These are phyloP conservation scores for Lomentospora prolificans DNA, from an alignment of 2,329 filamentous ascomycete species.

Conservation along the genomic window DNA sequence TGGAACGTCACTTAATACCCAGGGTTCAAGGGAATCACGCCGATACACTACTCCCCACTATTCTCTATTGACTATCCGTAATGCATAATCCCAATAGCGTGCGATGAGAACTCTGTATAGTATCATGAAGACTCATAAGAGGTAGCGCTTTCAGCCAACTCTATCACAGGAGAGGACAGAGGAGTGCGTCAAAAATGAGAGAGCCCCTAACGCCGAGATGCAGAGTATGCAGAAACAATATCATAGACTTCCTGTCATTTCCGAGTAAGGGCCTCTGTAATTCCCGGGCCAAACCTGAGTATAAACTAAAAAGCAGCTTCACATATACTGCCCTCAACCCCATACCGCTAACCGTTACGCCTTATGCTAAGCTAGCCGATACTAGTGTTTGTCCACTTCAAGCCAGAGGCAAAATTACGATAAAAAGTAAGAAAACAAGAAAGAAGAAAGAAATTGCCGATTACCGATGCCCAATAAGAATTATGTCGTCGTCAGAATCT, in stretches of 20 bases:
- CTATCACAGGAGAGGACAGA: neutral
- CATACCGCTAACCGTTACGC: neutral
- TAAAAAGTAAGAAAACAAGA: neutral
- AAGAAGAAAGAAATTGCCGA: neutral
- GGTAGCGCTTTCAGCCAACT: neutral
- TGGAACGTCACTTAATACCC: too few relatives aligned
- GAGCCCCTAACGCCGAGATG: neutral
- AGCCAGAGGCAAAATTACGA: too few relatives aligned
- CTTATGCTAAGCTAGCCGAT: neutral
- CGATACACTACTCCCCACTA: neutral
- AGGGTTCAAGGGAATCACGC: too few relatives aligned
- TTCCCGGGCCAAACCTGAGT: too few relatives aligned
- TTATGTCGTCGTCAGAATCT: conserved; percentile 40
- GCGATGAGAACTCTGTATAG: neutral
- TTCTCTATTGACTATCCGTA: neutral
- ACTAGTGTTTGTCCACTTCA: neutral
- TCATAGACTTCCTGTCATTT: too few relatives aligned
- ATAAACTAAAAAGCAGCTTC: neutral
- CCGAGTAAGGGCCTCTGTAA: too few relatives aligned
- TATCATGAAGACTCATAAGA: neutral
- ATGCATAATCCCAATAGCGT: neutral
- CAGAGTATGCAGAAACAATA: too few relatives aligned
- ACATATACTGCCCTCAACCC: neutral
- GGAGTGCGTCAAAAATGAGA: neutral
- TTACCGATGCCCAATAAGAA: conserved; percentile 39